phyloP scores from a whole-genome alignment of 2,329 filamentous ascomycete species.

The Falciphora oryzae region DNA sequence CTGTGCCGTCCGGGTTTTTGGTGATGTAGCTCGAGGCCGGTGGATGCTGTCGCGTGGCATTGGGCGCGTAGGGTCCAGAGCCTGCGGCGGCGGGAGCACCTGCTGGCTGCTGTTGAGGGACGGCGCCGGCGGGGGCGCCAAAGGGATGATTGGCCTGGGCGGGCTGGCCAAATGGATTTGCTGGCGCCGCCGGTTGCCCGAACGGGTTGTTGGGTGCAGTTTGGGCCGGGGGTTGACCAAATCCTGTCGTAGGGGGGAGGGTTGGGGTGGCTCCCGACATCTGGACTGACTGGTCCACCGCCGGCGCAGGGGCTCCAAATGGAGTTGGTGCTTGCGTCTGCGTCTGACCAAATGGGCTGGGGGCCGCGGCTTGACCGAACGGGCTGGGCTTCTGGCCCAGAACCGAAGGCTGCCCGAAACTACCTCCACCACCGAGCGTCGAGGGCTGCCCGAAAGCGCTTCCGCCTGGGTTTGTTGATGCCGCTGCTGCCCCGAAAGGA shows the following conservation, averaged over 20 bases:
- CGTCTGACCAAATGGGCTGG: conserved; percentile 24
- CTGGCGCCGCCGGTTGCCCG: conserved; percentile 18
- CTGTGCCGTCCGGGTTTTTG: conserved; percentile 17
- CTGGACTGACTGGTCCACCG: conserved; percentile 26
- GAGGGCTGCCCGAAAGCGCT: conserved; percentile 6
- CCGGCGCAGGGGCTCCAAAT: conserved; percentile 15
- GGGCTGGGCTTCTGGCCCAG: conserved; percentile 29
- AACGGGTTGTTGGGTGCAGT: conserved; percentile 20
- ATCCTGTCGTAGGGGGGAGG: conserved; percentile 21
- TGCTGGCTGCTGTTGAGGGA: neutral
- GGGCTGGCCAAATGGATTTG: conserved; percentile 13
- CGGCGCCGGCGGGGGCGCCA: neutral
- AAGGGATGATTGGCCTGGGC: conserved; percentile 9
- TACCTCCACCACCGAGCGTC: conserved; percentile 14
- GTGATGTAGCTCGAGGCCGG: conserved; percentile 23
- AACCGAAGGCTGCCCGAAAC: conserved; percentile 22
- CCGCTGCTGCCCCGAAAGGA: conserved; percentile 12
- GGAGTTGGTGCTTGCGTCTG: neutral
- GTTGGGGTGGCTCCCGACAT: conserved; percentile 14
- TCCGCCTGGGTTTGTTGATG: neutral
- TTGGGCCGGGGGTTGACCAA: conserved; percentile 23
- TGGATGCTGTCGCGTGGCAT: conserved; percentile 24
- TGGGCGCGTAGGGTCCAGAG: conserved; percentile 20
- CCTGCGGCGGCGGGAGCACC: neutral
- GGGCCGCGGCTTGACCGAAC: conserved; percentile 18